Evolutionary conservation across 2,329 filamentous ascomycete genomes (phyloP), one percentile per base, ranked within the genome.

Genomic region (Fusarium miscanthi): DNA sequence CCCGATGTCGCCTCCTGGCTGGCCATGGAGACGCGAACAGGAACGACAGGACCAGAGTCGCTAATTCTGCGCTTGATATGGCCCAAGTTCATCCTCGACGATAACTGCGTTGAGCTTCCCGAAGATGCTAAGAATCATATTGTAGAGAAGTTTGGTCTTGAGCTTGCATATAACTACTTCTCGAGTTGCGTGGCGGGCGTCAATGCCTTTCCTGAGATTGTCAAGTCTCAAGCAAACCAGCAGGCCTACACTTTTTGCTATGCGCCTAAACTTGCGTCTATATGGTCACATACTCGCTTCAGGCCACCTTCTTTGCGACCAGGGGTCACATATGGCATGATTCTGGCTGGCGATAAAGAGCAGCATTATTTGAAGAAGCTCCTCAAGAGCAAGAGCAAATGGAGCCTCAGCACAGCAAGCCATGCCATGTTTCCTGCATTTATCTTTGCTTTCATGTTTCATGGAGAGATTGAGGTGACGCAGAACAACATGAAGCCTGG

Each of bases 351-450:
- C 8, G 66, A 73, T 11, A 74, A 76, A 19, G 73, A 80, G 59
- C 78, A 75, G 35, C 40, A 53, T 3, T 53, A 66, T 11, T 51
- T 83, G 1, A 75, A 67, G 37, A 49, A 51, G 6, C 62, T 74
- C 9, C 65, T 83, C 6, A 74, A 65, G 27, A 72, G 70, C 25
- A 38, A 69, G 13, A 76, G 74, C 13, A 53, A 71, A 38, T 84
- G 82, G 81, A 67, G 70, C 14, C 42, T 76, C 2, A 41, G 58
- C 8, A 63, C 80, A 6, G 76, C 78, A 40, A 59, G 58, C 7
- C 79, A 80, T 59, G 45, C 78, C 63, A 80, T 83, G 78, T 82
- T 83, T 40, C 81, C 79, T 0, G 78, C 81, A 11, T 73, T 83
- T 11, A 57, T 82, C 2, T 75, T 80, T 56, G 75, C 77, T 27